Conservation (phyloP, 1,284 basidiomycete genomes). For the Wolfiporia cocos region DNA sequence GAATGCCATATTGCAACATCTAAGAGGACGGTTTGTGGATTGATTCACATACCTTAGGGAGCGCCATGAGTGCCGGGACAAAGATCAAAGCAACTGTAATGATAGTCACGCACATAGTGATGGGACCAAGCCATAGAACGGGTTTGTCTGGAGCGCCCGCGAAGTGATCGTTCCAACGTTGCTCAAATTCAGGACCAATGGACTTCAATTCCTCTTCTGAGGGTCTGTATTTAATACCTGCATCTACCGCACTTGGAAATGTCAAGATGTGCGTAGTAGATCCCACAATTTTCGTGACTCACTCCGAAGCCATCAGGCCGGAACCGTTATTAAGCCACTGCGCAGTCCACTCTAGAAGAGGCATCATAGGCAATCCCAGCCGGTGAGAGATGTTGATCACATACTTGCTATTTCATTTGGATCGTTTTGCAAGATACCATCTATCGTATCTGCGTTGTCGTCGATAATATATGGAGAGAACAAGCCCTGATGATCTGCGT, state of each 20-base stretch:
- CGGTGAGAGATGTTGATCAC: slow-evolving; percentile 3
- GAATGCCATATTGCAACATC: neutral
- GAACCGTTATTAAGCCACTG: slow-evolving; percentile 40
- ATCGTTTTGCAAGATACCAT: slow-evolving; percentile 34
- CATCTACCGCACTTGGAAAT: slow-evolving; percentile 33
- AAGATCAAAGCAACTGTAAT: neutral
- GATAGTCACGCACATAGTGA: slow-evolving; percentile 25
- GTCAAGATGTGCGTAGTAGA: neutral
- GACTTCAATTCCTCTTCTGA: slow-evolving; percentile 33
- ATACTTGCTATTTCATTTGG: slow-evolving; percentile 29
- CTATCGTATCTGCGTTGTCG: slow-evolving; percentile 36
- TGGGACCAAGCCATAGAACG: slow-evolving; percentile 30
- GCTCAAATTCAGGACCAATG: slow-evolving; percentile 38
- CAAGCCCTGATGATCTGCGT: slow-evolving; percentile 38
- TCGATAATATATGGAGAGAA: slow-evolving; percentile 31
- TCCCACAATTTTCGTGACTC: slow-evolving; percentile 3
- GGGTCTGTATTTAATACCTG: slow-evolving; percentile 45
- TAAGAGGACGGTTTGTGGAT: neutral
- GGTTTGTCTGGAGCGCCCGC: slow-evolving; percentile 42
- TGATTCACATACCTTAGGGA: neutral
- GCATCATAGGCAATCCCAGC: too few species aligned
- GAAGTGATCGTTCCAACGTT: slow-evolving; percentile 38
- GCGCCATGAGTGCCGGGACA: too few species aligned
- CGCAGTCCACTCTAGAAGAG: slow-evolving; percentile 28
- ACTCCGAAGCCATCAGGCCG: slow-evolving; percentile 49